A percentile compares a stretch with the other conserved stretches of the same genome.
These are phyloP conservation scores for Dalbergia cultrata DNA, from an alignment of 306 rosid species.

Conservation along the genomic window DNA sequence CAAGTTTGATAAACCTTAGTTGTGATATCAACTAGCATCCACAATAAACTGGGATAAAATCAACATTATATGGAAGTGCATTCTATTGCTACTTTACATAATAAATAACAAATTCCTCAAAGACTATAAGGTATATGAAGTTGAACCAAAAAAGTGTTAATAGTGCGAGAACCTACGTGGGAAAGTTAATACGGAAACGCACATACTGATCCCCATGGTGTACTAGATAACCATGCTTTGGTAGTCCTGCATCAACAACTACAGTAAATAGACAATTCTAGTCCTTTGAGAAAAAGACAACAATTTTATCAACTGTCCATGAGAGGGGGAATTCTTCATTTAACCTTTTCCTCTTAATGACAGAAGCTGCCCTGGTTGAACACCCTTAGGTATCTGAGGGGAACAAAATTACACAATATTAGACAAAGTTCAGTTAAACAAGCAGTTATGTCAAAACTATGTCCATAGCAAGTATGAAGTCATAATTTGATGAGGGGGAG, in stretches of 20 bases:
- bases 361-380: constrained; percentile 90
- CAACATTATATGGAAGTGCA: constrained; percentile 21
- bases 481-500: neutral
- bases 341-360: constrained; percentile 90
- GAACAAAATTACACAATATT: constrained; percentile 48
- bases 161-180: constrained; percentile 61
- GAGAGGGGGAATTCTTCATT: constrained; percentile 22
- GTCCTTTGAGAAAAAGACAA: constrained; percentile 10
- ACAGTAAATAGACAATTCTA: constrained; percentile 31
- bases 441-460: constrained; percentile 2
- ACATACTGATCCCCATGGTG: constrained; percentile 91
- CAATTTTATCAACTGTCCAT: constrained; percentile 12
- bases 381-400: constrained; percentile 89
- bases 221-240: constrained; percentile 76
- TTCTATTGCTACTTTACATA: constrained; percentile 30
- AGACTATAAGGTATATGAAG: constrained; percentile 14
- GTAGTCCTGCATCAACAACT: constrained; percentile 61
- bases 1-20: too few species aligned
- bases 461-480: constrained; percentile 21
- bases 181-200: constrained; percentile 79
- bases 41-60: constrained; percentile 21
- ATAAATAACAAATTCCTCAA: constrained; percentile 31
- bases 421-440: constrained; percentile 43
- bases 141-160: neutral
- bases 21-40: constrained; percentile 24